A percentile compares a stretch with the other conserved stretches of the same genome.
phyloP scores from a whole-genome alignment of 805 yeast species.

The Monosporozyma aquatica region DNA sequence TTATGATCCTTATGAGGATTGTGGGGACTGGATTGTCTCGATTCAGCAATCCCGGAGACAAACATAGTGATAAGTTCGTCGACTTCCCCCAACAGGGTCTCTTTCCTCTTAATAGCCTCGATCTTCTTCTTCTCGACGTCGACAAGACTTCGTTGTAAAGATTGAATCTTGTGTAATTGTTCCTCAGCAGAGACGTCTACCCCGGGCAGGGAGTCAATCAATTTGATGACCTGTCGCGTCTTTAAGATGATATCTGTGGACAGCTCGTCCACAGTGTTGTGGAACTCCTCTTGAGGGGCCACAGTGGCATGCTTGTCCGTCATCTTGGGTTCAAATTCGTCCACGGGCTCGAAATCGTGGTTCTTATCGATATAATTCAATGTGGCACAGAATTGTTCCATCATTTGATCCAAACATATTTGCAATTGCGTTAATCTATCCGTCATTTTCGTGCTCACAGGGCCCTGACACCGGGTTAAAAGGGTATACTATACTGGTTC shows the following conservation, averaged over 20 bases:
- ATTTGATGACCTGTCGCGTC: constrained; percentile 74
- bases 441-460: constrained; percentile 47
- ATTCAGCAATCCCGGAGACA: constrained; percentile 31
- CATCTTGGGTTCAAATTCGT: constrained; percentile 45
- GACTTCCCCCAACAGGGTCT: constrained; percentile 49
- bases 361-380: constrained; percentile 70
- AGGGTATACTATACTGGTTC: too few relatives aligned
- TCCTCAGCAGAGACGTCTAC: constrained; percentile 73
- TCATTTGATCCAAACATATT: constrained; percentile 68
- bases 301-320: constrained; percentile 52
- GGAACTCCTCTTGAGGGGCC: constrained; percentile 39
- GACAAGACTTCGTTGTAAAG: constrained; percentile 52
- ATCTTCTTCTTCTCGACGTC: constrained; percentile 51
- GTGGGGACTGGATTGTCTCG: constrained; percentile 17
- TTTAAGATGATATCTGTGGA: constrained; percentile 79
- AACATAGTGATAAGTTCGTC: constrained; percentile 53
- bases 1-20: too few relatives aligned
- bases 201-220: constrained; percentile 87
- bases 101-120: constrained; percentile 53
- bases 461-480: too few relatives aligned
- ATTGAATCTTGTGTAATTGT: constrained; percentile 57
- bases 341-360: constrained; percentile 47
- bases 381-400: constrained; percentile 74
- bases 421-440: constrained; percentile 88
- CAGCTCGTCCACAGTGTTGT: constrained; percentile 57